Evolutionary conservation across 164 flowering plant species (phyloP).

Genomic region (Magnolia changhungtana): DNA sequence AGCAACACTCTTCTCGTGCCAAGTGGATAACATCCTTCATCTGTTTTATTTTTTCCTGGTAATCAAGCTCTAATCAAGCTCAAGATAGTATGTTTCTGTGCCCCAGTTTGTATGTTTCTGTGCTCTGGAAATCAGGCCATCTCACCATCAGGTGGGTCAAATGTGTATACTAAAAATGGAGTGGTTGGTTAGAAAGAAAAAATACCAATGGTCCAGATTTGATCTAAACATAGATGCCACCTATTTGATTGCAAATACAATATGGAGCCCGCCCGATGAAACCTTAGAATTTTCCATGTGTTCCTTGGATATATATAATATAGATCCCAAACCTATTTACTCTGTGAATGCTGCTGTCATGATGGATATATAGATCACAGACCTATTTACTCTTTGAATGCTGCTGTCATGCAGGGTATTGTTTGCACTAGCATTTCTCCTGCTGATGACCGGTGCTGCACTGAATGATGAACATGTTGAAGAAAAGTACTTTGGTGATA

Average conservation of each 20-base stretch:
- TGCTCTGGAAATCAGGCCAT: no score
- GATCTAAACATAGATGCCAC: no score
- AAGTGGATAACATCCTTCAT: conserved; percentile 63
- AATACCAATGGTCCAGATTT: no score
- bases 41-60: conserved; percentile 86
- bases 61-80: conserved; percentile 10
- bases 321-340: no score
- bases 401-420: conserved; percentile 57
- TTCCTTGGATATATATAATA: not conserved
- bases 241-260: no score
- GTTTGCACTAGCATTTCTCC: conserved; percentile 71
- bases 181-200: no score
- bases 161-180: no score
- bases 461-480: conserved; percentile 65
- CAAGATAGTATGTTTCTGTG: not conserved
- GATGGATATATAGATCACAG: not conserved
- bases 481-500: conserved; percentile 55
- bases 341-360: not conserved
- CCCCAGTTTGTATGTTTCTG: no score
- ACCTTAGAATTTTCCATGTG: not conserved
- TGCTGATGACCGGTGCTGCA: conserved; percentile 81
- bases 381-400: not conserved
- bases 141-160: no score
- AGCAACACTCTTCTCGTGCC: conserved; percentile 43
- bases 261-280: not conserved